These are phyloP conservation scores for Chamaecrista fasciculata DNA, from an alignment of 306 rosid species.

Conservation along the genomic window DNA sequence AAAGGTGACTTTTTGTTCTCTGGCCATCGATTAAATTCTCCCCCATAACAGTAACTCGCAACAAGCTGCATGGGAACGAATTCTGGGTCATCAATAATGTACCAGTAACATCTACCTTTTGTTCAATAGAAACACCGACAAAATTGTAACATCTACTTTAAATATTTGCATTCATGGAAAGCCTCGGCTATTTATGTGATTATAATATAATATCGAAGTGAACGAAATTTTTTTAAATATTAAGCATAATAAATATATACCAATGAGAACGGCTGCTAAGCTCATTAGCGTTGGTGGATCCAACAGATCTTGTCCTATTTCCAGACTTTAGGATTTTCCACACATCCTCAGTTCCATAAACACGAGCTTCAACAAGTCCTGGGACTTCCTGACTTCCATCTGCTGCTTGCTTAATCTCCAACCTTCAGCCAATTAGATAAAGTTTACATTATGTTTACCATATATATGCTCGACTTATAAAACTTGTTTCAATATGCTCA, in stretches of 20 bases:
- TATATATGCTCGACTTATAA: too few relatives aligned
- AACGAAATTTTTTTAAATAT: background rate
- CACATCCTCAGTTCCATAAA: conserved; percentile 61
- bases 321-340: conserved; percentile 89
- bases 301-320: conserved; percentile 82
- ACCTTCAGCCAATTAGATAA: conserved; percentile 25
- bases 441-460: background rate
- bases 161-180: background rate
- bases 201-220: background rate
- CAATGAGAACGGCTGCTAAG: conserved; percentile 98
- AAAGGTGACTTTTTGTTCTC: conserved; percentile 83
- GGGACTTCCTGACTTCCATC: conserved; percentile 98
- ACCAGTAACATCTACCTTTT: background rate
- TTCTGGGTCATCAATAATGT: conserved; percentile 20
- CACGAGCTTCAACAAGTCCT: conserved; percentile 81
- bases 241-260: conserved; percentile 36
- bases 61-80: conserved; percentile 59
- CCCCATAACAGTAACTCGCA: conserved; percentile 79
- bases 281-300: conserved; percentile 94
- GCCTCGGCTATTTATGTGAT: background rate
- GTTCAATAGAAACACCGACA: background rate
- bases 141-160: conserved; percentile 1
- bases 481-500: background rate
- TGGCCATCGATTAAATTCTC: conserved; percentile 76
- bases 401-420: conserved; percentile 94